Base-by-base conservation (phyloP, 2,329 filamentous ascomycete genomes). In the Pyricularia pennisetigena region DNA sequence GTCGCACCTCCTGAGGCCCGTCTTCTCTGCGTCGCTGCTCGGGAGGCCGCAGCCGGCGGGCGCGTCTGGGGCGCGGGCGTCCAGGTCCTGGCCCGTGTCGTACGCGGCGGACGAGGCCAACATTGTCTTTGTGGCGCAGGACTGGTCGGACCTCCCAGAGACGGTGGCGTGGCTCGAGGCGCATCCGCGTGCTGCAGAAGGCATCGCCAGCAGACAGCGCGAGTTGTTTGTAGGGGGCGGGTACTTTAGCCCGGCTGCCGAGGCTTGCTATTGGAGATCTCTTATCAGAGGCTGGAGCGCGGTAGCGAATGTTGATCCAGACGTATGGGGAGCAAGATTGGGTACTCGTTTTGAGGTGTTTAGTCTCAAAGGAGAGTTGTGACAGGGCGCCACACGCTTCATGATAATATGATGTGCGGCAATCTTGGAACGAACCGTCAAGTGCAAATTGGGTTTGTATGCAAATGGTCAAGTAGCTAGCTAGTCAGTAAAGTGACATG, bases 261-360 rank as follows among this genome's bases (percentile, higher is more conserved):
- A 85, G 74, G 75, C 73, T 69, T 86, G 83, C 71, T 86, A 85
- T 75, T 86, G 83, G 83, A 77, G 83, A 59, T 80, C 78, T 0
- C 68, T 83, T 70, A 73, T 86, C 26, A 77, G 78, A 68, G 82
- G 81, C 0, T 86, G 83, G 83, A 78, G 75, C 68, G 70, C 74
- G 54, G 78, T 83, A 12, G 82, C 75, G 32, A 73, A 74, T 59
- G 72, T 75, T 0, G 76, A 79, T 20, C 78, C 75, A 32, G 74
- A 74, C 57, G 77, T 73, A 9, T 78, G 78, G 74, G 74, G 75
- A 16, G 74, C 74, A 3, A 69, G 74, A 14, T 74, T 78, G 9
- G 78, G 74, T 2, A 72, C 79, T 41, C 71, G 77, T 2, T 82
- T 79, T 73, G 80, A 82, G 74, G 75, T 78, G 71, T 82, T 82